These are phyloP conservation scores for Suillus tomentosus DNA, from an alignment of 768 basidiomycete species.

Conservation along the genomic window DNA sequence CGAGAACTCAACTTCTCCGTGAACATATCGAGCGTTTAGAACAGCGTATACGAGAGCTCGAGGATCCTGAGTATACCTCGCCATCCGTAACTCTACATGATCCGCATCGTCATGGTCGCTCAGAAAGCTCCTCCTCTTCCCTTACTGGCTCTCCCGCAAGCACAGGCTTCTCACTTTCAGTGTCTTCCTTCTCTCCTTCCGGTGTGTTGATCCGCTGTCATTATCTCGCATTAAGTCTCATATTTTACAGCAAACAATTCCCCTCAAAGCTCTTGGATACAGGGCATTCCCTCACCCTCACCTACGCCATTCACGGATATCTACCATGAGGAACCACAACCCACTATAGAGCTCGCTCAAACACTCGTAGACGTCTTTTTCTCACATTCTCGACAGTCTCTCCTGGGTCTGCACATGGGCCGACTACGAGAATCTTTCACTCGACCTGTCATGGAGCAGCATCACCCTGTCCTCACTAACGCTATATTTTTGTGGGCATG, in stretches of 20 bases:
- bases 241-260: conserved; percentile 44
- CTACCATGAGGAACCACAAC: conserved; percentile 45
- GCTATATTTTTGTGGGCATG: conserved; percentile 84
- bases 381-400: conserved; percentile 74
- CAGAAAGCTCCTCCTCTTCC: conserved; percentile 56
- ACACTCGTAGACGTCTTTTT: conserved; percentile 79
- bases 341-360: conserved; percentile 60
- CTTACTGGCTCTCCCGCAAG: conserved; percentile 52
- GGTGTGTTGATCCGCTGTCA: conserved; percentile 35
- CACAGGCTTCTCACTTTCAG: conserved; percentile 52
- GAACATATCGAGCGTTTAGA: conserved; percentile 78
- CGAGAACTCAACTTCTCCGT: conserved; percentile 74
- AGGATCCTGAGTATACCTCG: conserved; percentile 71
- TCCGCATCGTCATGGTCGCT: conserved; percentile 49
- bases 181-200: conserved; percentile 60
- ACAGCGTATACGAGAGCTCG: conserved; percentile 69
- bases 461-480: conserved; percentile 77
- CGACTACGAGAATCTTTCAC: conserved; percentile 63
- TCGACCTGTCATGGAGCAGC: conserved; percentile 56
- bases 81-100: conserved; percentile 72
- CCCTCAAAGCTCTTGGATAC: conserved; percentile 53
- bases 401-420: conserved; percentile 69
- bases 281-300: conserved; percentile 52
- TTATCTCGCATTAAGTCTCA: conserved; percentile 8
- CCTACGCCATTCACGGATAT: conserved; percentile 56